Percentiles rank a stretch among this genome's conserved stretches.
Conservation (phyloP, 257 asterid genomes). For the Solanum piurae region DNA sequence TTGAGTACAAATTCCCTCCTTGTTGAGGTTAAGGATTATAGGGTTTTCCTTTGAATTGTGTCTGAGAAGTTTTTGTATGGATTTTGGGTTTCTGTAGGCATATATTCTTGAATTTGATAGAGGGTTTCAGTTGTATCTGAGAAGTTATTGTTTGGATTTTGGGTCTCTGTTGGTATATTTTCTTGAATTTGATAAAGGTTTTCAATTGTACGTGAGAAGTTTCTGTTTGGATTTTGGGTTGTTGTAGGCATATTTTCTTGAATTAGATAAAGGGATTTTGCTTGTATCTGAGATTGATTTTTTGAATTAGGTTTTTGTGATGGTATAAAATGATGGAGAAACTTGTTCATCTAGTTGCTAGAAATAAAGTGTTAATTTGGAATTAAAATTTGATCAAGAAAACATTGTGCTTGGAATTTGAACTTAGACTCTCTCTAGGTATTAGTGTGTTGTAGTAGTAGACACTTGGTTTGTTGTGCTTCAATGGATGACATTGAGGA, state of each 20-base stretch:
- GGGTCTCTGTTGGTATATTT: neutral
- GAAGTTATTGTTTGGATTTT: neutral
- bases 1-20: neutral
- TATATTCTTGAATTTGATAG: neutral
- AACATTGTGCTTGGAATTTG: neutral
- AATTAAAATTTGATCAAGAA: neutral
- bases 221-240: neutral
- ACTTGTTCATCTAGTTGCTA: neutral
- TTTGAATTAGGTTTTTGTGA: neutral
- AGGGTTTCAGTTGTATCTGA: neutral
- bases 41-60: neutral
- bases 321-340: neutral
- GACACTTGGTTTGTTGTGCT: constrained; percentile 9
- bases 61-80: neutral
- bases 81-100: neutral
- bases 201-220: neutral
- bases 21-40: neutral
- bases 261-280: neutral
- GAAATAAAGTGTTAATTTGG: neutral
- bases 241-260: neutral
- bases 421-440: neutral
- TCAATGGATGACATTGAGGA: constrained; percentile 51
- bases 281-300: neutral
- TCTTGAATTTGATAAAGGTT: neutral
- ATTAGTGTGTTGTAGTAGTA: neutral